Percentiles rank a stretch among this genome's conserved stretches.
These are phyloP conservation scores for Iberis amara DNA, from an alignment of 441 rosid species.

Conservation along the genomic window DNA sequence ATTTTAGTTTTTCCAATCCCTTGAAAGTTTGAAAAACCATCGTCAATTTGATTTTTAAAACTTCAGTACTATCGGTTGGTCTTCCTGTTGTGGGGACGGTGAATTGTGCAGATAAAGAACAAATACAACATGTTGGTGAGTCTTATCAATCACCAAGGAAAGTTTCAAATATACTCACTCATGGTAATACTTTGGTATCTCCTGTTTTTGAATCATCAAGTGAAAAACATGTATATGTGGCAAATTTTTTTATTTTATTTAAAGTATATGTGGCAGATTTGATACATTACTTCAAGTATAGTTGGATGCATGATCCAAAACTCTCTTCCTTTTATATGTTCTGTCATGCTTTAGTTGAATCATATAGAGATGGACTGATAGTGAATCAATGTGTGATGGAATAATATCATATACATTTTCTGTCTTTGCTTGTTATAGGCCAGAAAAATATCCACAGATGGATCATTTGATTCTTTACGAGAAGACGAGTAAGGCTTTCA, in stretches of 20 bases:
- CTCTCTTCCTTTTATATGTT: no score
- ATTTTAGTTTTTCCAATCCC: no score
- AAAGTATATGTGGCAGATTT: slow-evolving; percentile 19
- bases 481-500: slow-evolving; percentile 85
- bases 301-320: no score
- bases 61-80: no score
- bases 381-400: neutral
- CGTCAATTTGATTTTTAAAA: no score
- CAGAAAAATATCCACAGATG: slow-evolving; percentile 75
- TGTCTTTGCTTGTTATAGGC: slow-evolving; percentile 47
- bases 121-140: slow-evolving; percentile 39
- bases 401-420: neutral
- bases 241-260: slow-evolving; percentile 14
- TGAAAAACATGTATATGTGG: slow-evolving; percentile 44
- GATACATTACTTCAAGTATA: neutral
- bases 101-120: no score
- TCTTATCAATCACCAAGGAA: slow-evolving; percentile 72
- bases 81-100: no score
- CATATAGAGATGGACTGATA: slow-evolving; percentile 1
- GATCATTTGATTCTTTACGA: slow-evolving; percentile 91
- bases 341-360: neutral
- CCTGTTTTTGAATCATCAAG: slow-evolving; percentile 57
- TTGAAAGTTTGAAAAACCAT: no score
- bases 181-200: slow-evolving; percentile 46
- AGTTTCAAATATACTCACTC: slow-evolving; percentile 57